Evolutionary conservation across 371 early-diverging fungal species (phyloP).

Genomic region (Mucor piriformis): DNA sequence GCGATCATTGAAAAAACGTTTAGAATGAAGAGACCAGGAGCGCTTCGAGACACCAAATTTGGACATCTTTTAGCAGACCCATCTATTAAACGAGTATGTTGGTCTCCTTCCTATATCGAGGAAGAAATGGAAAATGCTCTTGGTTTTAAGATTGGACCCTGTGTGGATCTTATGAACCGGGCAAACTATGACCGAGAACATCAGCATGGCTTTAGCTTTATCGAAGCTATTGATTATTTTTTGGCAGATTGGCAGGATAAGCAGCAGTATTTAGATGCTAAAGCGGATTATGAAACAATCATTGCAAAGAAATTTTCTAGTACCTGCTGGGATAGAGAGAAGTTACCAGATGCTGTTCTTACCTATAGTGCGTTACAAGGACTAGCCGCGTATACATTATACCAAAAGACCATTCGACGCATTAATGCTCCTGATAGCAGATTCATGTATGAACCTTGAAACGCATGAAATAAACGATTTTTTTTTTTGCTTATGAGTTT

Average conservation of each 20-base stretch:
- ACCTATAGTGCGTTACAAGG: conserved; percentile 36
- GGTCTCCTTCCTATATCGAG: conserved; percentile 25
- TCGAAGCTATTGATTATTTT: conserved; percentile 4
- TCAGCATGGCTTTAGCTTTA: neutral
- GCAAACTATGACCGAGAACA: neutral
- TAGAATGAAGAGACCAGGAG: neutral
- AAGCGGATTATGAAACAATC: conserved; percentile 2
- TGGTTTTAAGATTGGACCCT: conserved; percentile 26
- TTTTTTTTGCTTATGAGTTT: too few relatives aligned
- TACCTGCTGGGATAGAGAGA: conserved; percentile 30
- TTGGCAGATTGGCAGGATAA: conserved; percentile 22
- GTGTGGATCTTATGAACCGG: conserved; percentile 21
- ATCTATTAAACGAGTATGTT: conserved; percentile 26
- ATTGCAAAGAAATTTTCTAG: conserved; percentile 23
- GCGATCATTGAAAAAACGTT: conserved; percentile 28
- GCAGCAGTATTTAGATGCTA: conserved; percentile 12
- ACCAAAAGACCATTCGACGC: neutral
- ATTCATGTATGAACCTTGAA: conserved; percentile 3
- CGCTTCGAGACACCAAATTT: conserved; percentile 7
- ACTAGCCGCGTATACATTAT: conserved; percentile 16
- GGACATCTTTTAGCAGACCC: conserved; percentile 31
- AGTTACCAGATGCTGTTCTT: conserved; percentile 11
- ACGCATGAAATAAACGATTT: neutral
- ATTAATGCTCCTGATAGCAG: neutral
- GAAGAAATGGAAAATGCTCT: conserved; percentile 13